phyloP scores from a whole-genome alignment of 306 rosid genomes.

The Cyclanthera cordifolia region DNA sequence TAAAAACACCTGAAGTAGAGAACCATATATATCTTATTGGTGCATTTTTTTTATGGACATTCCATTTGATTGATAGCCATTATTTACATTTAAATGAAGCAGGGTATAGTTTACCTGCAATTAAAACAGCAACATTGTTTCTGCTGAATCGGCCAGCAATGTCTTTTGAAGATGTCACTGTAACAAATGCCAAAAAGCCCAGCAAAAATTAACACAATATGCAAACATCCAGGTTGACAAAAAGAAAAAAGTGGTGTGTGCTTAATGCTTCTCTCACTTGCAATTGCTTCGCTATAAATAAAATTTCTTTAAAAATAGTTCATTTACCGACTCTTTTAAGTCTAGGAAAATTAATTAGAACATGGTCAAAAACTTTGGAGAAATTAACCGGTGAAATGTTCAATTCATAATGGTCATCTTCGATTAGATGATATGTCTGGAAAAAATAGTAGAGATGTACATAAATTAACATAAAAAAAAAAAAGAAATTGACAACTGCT shows the following conservation, averaged over 20 bases:
- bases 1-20: constrained; percentile 27
- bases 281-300: neutral
- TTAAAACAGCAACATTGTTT: constrained; percentile 29
- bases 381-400: too few relatives aligned
- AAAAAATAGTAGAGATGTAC: too few relatives aligned
- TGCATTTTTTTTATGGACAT: neutral
- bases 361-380: neutral
- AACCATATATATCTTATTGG: neutral
- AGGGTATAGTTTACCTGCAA: constrained; percentile 42
- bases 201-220: constrained; percentile 19
- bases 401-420: too few relatives aligned
- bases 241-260: neutral
- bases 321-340: neutral
- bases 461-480: too few relatives aligned
- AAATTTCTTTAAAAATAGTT: neutral
- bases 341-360: neutral
- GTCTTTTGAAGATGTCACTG: constrained; percentile 23
- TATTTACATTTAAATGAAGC: neutral
- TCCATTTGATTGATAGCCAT: neutral
- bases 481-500: too few relatives aligned
- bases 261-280: neutral
- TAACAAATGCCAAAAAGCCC: constrained; percentile 19
- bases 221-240: constrained; percentile 5
- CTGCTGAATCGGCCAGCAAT: constrained; percentile 43
- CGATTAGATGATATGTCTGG: too few relatives aligned